These are phyloP conservation scores for Saccharomyces uvarum DNA, from an alignment of 1,139 yeast species.

Conservation along the genomic window DNA sequence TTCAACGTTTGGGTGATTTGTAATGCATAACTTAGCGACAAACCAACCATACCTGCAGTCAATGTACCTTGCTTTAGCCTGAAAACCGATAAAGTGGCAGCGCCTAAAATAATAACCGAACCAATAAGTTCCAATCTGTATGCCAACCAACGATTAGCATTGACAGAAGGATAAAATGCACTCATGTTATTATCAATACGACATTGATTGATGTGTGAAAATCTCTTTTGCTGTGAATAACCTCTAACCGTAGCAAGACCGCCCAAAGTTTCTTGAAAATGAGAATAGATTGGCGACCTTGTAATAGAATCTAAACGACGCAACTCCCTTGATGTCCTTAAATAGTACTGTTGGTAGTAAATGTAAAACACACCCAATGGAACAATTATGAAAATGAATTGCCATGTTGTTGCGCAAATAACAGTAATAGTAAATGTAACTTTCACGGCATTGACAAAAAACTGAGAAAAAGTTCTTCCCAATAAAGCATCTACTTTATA, in stretches of 20 bases:
- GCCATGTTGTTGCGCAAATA: constrained; percentile 84
- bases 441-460: constrained; percentile 61
- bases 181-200: constrained; percentile 80
- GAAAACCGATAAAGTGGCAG: constrained; percentile 73
- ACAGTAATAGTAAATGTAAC: constrained; percentile 80
- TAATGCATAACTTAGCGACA: constrained; percentile 85
- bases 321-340: constrained; percentile 85
- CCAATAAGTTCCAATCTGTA: constrained; percentile 88
- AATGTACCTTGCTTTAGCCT: constrained; percentile 61
- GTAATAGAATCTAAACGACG: constrained; percentile 92
- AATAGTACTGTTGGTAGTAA: constrained; percentile 82
- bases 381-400: constrained; percentile 58
- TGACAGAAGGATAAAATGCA: constrained; percentile 89
- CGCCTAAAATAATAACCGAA: constrained; percentile 72
- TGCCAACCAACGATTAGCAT: constrained; percentile 95
- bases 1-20: constrained; percentile 88
- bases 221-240: constrained; percentile 67
- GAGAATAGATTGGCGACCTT: constrained; percentile 89
- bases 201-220: constrained; percentile 62
- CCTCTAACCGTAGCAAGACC: constrained; percentile 91
- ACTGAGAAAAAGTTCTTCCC: constrained; percentile 77
- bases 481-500: constrained; percentile 85
- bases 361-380: constrained; percentile 70
- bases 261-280: constrained; percentile 88
- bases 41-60: constrained; percentile 87